These are phyloP conservation scores for Apiotrichum mycotoxinovorans DNA, from an alignment of 1,284 basidiomycete species.

Conservation along the genomic window DNA sequence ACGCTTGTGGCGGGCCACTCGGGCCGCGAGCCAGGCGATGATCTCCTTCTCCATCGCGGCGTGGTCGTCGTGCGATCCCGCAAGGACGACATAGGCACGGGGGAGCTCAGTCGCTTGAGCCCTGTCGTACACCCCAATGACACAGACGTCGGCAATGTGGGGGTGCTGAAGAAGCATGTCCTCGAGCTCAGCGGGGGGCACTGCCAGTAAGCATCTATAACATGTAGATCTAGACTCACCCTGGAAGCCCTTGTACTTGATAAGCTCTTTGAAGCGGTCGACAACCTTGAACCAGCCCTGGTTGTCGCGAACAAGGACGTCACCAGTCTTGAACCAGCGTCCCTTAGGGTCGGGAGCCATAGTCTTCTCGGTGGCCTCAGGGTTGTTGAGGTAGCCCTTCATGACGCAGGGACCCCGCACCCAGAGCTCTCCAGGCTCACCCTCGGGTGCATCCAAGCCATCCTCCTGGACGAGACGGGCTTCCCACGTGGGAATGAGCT, in stretches of 20 bases:
- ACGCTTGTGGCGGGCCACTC: constrained; percentile 55
- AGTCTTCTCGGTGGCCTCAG: constrained; percentile 61
- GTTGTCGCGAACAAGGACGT: constrained; percentile 59
- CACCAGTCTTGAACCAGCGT: constrained; percentile 81
- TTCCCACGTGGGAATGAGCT: constrained; percentile 71
- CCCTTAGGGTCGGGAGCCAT: constrained; percentile 20
- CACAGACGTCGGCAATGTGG: constrained; percentile 65
- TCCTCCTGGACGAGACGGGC: constrained; percentile 61
- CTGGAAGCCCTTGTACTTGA: constrained; percentile 64
- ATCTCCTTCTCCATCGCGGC: constrained; percentile 54
- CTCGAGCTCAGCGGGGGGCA: constrained; percentile 79
- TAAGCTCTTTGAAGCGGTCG: constrained; percentile 66
- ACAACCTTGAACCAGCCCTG: constrained; percentile 55
- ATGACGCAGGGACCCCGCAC: constrained; percentile 71
- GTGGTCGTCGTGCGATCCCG: constrained; percentile 48
- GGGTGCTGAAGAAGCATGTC: constrained; percentile 67
- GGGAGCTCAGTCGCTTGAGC: constrained; percentile 72
- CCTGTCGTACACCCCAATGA: constrained; percentile 63
- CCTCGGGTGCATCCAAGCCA: constrained; percentile 52
- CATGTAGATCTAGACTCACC: constrained; percentile 44
- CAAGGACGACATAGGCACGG: constrained; percentile 61
- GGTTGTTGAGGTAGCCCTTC: constrained; percentile 68
- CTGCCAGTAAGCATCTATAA: constrained; percentile 45
- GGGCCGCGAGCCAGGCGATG: constrained; percentile 60
- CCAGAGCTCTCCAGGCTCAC: constrained; percentile 75